These are phyloP conservation scores for Tetragonia tetragonoides DNA, from an alignment of 148 eudicot species.

Conservation along the genomic window DNA sequence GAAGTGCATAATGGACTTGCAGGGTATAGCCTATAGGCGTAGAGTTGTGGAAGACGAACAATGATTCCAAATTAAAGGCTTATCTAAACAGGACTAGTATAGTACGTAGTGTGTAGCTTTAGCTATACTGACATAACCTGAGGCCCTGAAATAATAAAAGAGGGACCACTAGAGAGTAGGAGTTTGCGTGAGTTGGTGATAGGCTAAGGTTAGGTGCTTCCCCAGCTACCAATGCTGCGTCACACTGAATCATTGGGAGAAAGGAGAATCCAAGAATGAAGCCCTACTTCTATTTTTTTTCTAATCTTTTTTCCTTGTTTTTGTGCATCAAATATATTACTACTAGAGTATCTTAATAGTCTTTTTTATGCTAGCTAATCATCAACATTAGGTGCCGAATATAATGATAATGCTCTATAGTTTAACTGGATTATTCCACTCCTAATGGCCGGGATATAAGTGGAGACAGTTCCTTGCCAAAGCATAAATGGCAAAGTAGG, in stretches of 20 bases:
- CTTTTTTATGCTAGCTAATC: too few species aligned
- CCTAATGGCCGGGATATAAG: too few species aligned
- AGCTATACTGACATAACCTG: neutral
- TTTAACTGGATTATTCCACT: too few species aligned
- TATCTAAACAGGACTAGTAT: neutral
- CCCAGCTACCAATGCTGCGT: neutral
- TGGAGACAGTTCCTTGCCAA: too few species aligned
- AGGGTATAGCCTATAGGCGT: neutral
- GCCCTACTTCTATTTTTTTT: neutral
- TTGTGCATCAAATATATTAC: too few species aligned
- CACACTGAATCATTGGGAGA: neutral
- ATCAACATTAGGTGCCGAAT: too few species aligned
- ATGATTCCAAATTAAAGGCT: neutral
- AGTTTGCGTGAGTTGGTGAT: slow-evolving; percentile 21
- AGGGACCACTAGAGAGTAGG: neutral
- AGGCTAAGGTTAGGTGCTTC: slow-evolving; percentile 1
- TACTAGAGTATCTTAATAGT: too few species aligned
- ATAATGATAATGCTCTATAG: too few species aligned
- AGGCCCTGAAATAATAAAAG: too few species aligned
- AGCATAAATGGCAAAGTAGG: too few species aligned
- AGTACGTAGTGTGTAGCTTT: neutral
- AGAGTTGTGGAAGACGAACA: neutral
- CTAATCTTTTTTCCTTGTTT: too few species aligned
- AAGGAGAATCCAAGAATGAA: too few species aligned
- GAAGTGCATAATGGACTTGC: neutral